Conservation (phyloP, 2,329 filamentous ascomycete genomes). For the Davidsoniella eucalypti region DNA sequence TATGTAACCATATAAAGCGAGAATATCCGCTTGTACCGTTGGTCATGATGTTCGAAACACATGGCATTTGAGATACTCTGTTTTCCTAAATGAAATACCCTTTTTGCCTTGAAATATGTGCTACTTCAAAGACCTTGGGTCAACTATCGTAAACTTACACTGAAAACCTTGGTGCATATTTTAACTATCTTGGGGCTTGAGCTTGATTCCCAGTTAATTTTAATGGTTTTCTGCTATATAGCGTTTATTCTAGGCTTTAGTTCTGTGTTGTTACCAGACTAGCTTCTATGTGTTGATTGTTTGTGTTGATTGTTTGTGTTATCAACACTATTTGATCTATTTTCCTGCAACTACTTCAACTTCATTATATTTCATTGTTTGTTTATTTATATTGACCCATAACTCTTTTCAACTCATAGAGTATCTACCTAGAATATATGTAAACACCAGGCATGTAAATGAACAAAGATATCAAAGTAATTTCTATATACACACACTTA, state of each 20-base stretch:
- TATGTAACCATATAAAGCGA: slow-evolving; percentile 1
- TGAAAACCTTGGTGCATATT: no score
- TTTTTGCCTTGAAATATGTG: no score
- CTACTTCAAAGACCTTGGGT: background rate
- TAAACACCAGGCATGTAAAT: no score
- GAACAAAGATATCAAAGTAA: no score
- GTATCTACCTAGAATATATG: no score
- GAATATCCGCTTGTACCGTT: background rate
- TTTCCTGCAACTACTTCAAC: background rate
- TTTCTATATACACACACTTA: no score
- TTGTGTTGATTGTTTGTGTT: background rate
- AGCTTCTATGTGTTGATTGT: background rate
- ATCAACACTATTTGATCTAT: background rate
- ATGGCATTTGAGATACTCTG: no score
- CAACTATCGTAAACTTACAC: background rate
- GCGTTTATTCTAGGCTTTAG: background rate
- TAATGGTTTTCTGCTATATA: background rate
- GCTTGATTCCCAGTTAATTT: background rate
- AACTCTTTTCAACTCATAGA: no score
- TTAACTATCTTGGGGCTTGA: background rate
- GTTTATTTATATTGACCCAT: no score
- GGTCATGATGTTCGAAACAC: background rate
- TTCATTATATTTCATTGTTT: no score
- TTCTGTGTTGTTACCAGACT: background rate
- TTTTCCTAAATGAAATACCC: no score